A percentile compares a stretch with the other conserved stretches of the same genome.
These are phyloP conservation scores for Poa annua DNA, from an alignment of 176 grass and related monocot species.

Conservation along the genomic window DNA sequence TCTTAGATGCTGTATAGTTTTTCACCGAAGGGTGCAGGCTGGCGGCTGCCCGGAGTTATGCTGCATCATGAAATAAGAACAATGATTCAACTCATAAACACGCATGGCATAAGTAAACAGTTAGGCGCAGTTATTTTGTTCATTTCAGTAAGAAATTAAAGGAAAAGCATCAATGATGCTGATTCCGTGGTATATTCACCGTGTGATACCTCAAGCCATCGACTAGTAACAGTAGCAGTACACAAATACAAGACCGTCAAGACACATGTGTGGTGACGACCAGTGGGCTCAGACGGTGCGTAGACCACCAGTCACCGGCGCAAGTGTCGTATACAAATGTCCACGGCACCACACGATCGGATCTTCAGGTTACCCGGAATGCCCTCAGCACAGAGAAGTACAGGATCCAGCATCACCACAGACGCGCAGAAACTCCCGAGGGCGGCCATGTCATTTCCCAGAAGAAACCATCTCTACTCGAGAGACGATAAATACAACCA, in stretches of 20 bases:
- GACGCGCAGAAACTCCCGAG: slow-evolving; percentile 12
- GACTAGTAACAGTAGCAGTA: neutral
- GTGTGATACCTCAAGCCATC: neutral
- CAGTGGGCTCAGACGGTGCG: neutral
- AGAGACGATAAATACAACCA: slow-evolving; percentile 40
- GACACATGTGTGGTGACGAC: neutral
- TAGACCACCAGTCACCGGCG: neutral
- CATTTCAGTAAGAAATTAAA: neutral
- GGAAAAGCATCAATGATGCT: slow-evolving; percentile 24
- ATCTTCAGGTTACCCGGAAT: slow-evolving; percentile 1
- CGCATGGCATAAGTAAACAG: neutral
- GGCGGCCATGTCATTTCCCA: slow-evolving; percentile 31
- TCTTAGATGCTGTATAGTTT: neutral
- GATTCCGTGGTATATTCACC: slow-evolving; percentile 18
- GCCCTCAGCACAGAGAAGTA: neutral
- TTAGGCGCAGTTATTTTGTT: neutral
- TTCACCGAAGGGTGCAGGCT: neutral
- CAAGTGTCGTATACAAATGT: neutral
- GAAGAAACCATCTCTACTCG: neutral
- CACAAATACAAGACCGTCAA: neutral
- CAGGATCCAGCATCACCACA: slow-evolving; percentile 12
- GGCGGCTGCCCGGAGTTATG: neutral
- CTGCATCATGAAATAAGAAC: neutral
- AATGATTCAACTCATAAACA: neutral
- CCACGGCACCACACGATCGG: slow-evolving; percentile 37